These are phyloP conservation scores for Jamesozyma lodderae DNA, from an alignment of 805 yeast genomes.

Conservation along the genomic window DNA sequence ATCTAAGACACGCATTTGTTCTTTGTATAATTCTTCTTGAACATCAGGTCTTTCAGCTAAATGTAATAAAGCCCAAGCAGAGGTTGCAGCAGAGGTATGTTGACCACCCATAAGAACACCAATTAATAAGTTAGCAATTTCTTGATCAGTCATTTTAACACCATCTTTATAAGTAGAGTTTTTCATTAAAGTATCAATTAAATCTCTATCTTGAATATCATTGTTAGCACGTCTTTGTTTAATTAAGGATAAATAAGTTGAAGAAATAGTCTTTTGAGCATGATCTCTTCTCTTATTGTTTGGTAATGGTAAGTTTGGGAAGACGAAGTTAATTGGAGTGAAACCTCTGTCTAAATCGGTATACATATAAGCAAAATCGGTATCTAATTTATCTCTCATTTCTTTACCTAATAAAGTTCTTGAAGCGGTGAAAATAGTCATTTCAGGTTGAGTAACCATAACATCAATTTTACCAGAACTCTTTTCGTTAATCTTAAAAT, in stretches of 20 bases:
- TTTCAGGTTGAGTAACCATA: slow-evolving; percentile 81
- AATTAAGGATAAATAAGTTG: slow-evolving; percentile 74
- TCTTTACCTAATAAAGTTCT: slow-evolving; percentile 87
- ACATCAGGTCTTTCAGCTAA: slow-evolving; percentile 79
- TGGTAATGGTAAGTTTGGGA: slow-evolving; percentile 87
- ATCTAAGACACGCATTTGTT: slow-evolving; percentile 55
- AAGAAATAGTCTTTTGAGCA: slow-evolving; percentile 76
- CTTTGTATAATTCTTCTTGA: slow-evolving; percentile 72
- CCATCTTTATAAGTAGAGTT: slow-evolving; percentile 88
- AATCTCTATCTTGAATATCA: slow-evolving; percentile 77
- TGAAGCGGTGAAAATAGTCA: slow-evolving; percentile 94
- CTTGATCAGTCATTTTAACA: slow-evolving; percentile 85
- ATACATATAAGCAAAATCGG: slow-evolving; percentile 75
- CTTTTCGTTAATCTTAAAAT: slow-evolving; percentile 35
- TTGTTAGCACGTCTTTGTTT: slow-evolving; percentile 61
- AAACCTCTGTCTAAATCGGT: slow-evolving; percentile 94
- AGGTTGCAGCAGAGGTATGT: slow-evolving; percentile 93
- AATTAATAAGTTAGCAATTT: slow-evolving; percentile 85
- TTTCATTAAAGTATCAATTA: slow-evolving; percentile 80
- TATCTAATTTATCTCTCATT: slow-evolving; percentile 72
- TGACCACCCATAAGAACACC: slow-evolving; percentile 99
- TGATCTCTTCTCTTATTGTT: slow-evolving; percentile 74
- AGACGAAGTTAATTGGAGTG: slow-evolving; percentile 90
- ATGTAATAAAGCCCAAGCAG: slow-evolving; percentile 90
- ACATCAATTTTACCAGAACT: slow-evolving; percentile 51